Percentiles rank a stretch among this genome's conserved stretches.
These are phyloP conservation scores for Sungouiozyma intestinalis DNA, from an alignment of 805 yeast genomes.

Conservation along the genomic window DNA sequence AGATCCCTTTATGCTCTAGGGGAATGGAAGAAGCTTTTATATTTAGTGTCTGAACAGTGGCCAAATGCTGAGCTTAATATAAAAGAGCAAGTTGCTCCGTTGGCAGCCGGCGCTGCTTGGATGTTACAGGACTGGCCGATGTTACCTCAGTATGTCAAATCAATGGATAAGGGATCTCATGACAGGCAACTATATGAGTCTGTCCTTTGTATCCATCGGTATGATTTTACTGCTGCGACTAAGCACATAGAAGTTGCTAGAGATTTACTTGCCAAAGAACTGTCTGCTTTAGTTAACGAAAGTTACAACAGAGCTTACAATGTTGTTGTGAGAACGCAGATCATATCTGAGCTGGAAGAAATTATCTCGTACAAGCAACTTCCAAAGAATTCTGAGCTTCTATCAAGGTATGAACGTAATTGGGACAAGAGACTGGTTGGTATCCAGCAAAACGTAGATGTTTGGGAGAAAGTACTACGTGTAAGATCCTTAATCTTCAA, in stretches of 20 bases:
- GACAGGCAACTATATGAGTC: slow-evolving; percentile 94
- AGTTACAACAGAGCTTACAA: slow-evolving; percentile 95
- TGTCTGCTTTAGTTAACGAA: slow-evolving; percentile 89
- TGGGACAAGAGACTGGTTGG: slow-evolving; percentile 92
- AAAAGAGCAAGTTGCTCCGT: slow-evolving; percentile 79
- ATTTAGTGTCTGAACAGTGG: slow-evolving; percentile 85
- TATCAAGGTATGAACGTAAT: slow-evolving; percentile 36
- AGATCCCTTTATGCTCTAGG: slow-evolving; percentile 97
- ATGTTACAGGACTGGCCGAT: slow-evolving; percentile 95
- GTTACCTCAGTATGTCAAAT: slow-evolving; percentile 83
- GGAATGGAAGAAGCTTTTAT: slow-evolving; percentile 90
- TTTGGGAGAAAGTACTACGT: slow-evolving; percentile 95
- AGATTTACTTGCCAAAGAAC: slow-evolving; percentile 81
- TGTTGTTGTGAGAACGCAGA: slow-evolving; percentile 92
- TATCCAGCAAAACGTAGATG: slow-evolving; percentile 93
- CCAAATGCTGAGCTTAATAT: slow-evolving; percentile 57
- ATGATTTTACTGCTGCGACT: slow-evolving; percentile 73
- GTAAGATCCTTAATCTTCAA: slow-evolving; percentile 87
- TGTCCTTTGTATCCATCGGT: slow-evolving; percentile 72
- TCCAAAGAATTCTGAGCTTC: slow-evolving; percentile 62
- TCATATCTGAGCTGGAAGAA: slow-evolving; percentile 94
- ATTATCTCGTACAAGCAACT: slow-evolving; percentile 79
- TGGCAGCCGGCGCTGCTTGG: slow-evolving; percentile 99
- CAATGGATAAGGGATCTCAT: slow-evolving; percentile 86
- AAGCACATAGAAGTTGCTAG: slow-evolving; percentile 75